Base-by-base conservation (phyloP, 441 rosid species). In the Populus trichocarpa region DNA sequence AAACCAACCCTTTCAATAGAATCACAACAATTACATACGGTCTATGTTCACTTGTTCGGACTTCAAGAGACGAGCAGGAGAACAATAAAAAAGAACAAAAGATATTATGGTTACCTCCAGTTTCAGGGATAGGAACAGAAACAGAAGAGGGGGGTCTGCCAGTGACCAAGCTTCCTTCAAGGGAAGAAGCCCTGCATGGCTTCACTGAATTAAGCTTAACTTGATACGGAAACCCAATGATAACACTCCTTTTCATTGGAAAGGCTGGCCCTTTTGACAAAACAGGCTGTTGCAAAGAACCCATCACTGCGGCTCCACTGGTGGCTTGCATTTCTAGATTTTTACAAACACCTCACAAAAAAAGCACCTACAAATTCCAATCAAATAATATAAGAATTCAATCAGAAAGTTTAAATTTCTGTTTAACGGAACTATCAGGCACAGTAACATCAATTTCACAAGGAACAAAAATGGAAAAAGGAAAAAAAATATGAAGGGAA, bases 221-320 rank as follows among this genome's bases (percentile, higher is more conserved):
- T 16, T 84, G 92, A 75, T 76, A 81, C 2, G 89, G 80, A 50
- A 84, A 82, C 32, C 88, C 88, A 71, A 40, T 42, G 57, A 84
- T 35, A 64, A 76, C 72, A 28, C 81, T 83, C 40, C 81, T 78
- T 42, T 81, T 38, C 6, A 80, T 77, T 36, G 84, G 78, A 68
- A 83, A 84, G 50, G 81, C 36, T 26, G 83, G 73, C 59, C 82
- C 81, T 78, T 86, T 85, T 71, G 84, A 80, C 80, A 78, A 74
- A 75, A 85, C 30, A n/a, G 89, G 84, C 63, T 88, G 92, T 79
- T 87, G 94, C 79, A 87, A 68, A 80, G 94, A 90, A 81, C 84
- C 90, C 84, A 77, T 88, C 50, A 80, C 78, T 22, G 84, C 83
- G 76, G 86, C 84, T 78, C 91, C 91, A 67, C 83, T 72, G 75